Evolutionary conservation across 2,329 filamentous ascomycete genomes (phyloP).

Genomic region (Arachnomyces sp.): DNA sequence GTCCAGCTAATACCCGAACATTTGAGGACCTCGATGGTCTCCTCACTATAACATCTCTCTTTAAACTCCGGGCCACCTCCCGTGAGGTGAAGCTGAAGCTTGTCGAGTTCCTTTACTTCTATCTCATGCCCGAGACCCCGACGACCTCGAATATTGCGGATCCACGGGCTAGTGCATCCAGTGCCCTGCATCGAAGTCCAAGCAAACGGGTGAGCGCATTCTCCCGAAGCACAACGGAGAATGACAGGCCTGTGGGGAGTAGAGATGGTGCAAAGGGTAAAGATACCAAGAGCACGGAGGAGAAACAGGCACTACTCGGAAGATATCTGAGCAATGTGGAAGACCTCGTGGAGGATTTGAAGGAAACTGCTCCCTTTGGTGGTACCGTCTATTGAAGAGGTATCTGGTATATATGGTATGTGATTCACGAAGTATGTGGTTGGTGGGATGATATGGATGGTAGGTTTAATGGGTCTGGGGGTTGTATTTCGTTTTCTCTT

Average conservation of each 20-base stretch:
- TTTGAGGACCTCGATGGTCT: constrained; percentile 91
- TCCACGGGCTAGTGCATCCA: constrained; percentile 24
- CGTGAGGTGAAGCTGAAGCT: constrained; percentile 89
- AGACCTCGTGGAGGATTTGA: constrained; percentile 74
- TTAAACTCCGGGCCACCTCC: constrained; percentile 78
- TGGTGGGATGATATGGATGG: too few species aligned
- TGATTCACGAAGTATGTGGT: background rate
- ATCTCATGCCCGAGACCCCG: constrained; percentile 84
- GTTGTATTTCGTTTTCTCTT: too few species aligned
- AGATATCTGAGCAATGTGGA: constrained; percentile 74
- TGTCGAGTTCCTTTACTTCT: constrained; percentile 98
- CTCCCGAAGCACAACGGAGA: constrained; percentile 28
- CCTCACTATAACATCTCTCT: constrained; percentile 81
- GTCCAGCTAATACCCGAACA: constrained; percentile 77
- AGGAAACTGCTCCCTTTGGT: constrained; percentile 68
- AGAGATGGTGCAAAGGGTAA: constrained; percentile 19
- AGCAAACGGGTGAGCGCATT: constrained; percentile 59
- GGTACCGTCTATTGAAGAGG: constrained; percentile 33
- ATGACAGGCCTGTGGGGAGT: constrained; percentile 13
- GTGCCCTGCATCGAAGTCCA: constrained; percentile 54
- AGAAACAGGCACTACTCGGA: constrained; percentile 73
- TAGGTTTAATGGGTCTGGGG: too few species aligned
- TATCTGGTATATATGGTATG: background rate
- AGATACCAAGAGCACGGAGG: constrained; percentile 59
- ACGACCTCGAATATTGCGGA: constrained; percentile 16